These are phyloP conservation scores for Grosmannia huntii DNA, from an alignment of 2,329 filamentous ascomycete species.

Conservation along the genomic window DNA sequence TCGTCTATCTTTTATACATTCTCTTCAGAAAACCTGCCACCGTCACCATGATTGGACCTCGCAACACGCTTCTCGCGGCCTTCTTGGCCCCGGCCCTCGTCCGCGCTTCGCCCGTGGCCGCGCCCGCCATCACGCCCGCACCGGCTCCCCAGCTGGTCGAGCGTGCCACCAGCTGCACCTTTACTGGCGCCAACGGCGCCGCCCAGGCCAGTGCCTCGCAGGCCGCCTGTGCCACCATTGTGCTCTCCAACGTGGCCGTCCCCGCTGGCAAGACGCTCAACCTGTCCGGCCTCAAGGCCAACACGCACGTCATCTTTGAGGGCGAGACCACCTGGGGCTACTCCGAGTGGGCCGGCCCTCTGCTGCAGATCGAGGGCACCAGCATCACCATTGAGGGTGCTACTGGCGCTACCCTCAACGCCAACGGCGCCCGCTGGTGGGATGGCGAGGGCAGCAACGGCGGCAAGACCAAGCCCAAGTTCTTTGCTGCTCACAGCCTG, in stretches of 20 bases:
- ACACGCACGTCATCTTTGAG: constrained; percentile 28
- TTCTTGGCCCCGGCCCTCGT: neutral
- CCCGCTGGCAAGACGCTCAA: constrained; percentile 47
- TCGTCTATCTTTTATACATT: too few species aligned
- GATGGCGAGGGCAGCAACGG: constrained; percentile 47
- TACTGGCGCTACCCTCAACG: constrained; percentile 16
- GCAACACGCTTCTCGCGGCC: neutral
- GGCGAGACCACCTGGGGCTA: constrained; percentile 18
- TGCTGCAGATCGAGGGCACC: constrained; percentile 8
- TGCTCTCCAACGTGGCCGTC: constrained; percentile 38
- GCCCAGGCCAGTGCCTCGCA: constrained; percentile 7
- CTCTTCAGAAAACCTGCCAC: too few species aligned
- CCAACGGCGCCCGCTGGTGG: constrained; percentile 26
- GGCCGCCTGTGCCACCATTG: constrained; percentile 37
- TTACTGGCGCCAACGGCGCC: constrained; percentile 6
- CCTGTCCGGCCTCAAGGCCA: constrained; percentile 35
- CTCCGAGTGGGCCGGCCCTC: constrained; percentile 7
- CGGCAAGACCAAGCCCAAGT: constrained; percentile 46
- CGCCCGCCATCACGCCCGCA: constrained; percentile 2
- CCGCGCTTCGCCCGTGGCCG: neutral
- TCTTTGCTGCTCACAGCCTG: constrained; percentile 41
- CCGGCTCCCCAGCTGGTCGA: neutral
- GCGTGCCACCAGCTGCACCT: constrained; percentile 9
- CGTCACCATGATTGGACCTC: too few species aligned
- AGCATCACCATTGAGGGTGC: constrained; percentile 5